Base-by-base conservation (phyloP, 352 stramenopile genomes). In the Discostella stelligera region DNA sequence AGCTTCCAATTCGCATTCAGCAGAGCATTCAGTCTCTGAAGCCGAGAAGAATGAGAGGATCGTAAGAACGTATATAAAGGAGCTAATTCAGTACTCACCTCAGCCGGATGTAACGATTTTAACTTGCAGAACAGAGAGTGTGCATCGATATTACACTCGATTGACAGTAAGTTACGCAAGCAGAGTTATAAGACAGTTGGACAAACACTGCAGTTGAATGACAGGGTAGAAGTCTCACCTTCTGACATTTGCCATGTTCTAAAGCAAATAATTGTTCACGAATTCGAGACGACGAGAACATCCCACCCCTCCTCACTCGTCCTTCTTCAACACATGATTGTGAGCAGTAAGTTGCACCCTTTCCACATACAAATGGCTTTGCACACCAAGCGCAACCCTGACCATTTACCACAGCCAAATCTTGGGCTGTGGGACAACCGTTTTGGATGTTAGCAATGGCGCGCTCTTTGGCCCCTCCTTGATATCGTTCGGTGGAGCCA, bases 1-100 rank as follows among this genome's bases (percentile, higher is more conserved):
- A 90, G 73, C 46, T 83, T 91, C 77, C 79, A 92, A 53, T 88
- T 91, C 11, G 80, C 85, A 68, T 85, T 89, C 18, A 84, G 63
- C 23, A 92, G 41, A 23, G 71, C 71, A 68, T 88, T 90, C 27
- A 91, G 73, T 52, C 88, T 74, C 50, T 58, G 50, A 58, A 16
- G 16, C 16, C 25, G 50, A 37, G 16, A 58, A 27, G 50, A 58
- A 58, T 13, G 11, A 58, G n/a, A 37, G 14, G 20, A 58, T 13
- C 7, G 30, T 9, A 30, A 25, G 49, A 9, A 18, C 20, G 23
- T 11, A 55, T 55, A 58, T 13, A 27, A 1, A 25, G 25, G 49
- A 11, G 20, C 9, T 23, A 11, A 18, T 58, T 58, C 50, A 58
- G 27, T 32, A 58, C 50, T 58, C 20, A 58, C 50, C 71, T 93